These are phyloP conservation scores for Russula olivacea DNA, from an alignment of 768 basidiomycete genomes.

Conservation along the genomic window DNA sequence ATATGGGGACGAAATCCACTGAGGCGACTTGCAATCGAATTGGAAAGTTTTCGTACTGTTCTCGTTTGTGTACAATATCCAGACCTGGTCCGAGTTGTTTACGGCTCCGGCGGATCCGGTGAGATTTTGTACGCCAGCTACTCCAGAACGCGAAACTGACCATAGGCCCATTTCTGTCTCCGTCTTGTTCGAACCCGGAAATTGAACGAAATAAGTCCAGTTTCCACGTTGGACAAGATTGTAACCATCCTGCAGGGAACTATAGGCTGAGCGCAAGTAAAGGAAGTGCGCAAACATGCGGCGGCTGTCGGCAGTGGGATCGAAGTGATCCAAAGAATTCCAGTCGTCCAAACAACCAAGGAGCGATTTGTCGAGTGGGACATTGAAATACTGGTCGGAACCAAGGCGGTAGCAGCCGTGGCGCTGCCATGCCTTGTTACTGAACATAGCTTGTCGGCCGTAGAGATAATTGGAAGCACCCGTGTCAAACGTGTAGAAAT, in stretches of 20 bases:
- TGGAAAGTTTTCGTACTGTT: slow-evolving; percentile 64
- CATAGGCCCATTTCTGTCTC: slow-evolving; percentile 83
- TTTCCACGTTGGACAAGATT: slow-evolving; percentile 78
- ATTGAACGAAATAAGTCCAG: slow-evolving; percentile 73
- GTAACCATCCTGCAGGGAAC: slow-evolving; percentile 79
- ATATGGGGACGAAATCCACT: slow-evolving; percentile 82
- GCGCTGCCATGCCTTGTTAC: slow-evolving; percentile 80
- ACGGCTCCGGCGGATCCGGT: slow-evolving; percentile 35
- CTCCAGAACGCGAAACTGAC: slow-evolving; percentile 66
- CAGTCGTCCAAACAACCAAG: slow-evolving; percentile 85
- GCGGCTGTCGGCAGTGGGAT: slow-evolving; percentile 75
- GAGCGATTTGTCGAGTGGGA: slow-evolving; percentile 72
- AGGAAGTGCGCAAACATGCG: slow-evolving; percentile 71
- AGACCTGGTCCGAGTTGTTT: slow-evolving; percentile 58
- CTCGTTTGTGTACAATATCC: slow-evolving; percentile 84
- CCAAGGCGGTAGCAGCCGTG: slow-evolving; percentile 91
- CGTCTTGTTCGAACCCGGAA: slow-evolving; percentile 81
- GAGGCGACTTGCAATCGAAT: slow-evolving; percentile 47
- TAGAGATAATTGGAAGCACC: slow-evolving; percentile 90
- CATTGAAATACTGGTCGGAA: slow-evolving; percentile 90
- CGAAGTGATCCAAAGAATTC: slow-evolving; percentile 93
- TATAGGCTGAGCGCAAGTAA: slow-evolving; percentile 61
- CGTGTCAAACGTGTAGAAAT: slow-evolving; percentile 81
- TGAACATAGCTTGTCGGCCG: slow-evolving; percentile 89
- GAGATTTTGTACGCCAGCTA: slow-evolving; percentile 54